Conservation (phyloP, 1,284 basidiomycete genomes). For the Ceratobasidium sp. region DNA sequence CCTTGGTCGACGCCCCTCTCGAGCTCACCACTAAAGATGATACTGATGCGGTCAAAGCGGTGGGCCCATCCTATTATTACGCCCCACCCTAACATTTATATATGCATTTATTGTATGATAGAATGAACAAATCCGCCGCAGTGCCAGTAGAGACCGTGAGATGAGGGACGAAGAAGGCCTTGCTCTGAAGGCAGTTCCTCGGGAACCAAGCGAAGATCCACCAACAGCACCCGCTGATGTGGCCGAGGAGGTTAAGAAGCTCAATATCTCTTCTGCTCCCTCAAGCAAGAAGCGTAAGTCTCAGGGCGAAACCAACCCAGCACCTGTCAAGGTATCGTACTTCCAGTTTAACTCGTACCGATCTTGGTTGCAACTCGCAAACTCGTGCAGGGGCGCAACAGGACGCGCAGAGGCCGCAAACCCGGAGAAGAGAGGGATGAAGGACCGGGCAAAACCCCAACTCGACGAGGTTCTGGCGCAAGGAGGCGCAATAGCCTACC, state of each 20-base stretch:
- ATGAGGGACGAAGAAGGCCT: constrained; percentile 36
- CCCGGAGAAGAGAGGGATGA: neutral
- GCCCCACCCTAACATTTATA: neutral
- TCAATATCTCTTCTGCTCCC: neutral
- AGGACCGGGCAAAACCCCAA: neutral
- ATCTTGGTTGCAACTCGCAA: neutral
- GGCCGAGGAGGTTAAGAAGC: constrained; percentile 16
- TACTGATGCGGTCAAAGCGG: constrained; percentile 5
- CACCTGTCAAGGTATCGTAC: neutral
- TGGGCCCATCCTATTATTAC: neutral
- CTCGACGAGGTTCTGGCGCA: neutral
- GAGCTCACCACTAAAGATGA: constrained; percentile 18
- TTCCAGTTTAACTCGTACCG: neutral
- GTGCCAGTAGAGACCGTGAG: constrained; percentile 33
- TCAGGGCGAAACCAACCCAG: neutral
- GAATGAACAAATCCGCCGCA: constrained; percentile 31
- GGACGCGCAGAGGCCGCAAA: neutral
- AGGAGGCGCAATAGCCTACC: neutral
- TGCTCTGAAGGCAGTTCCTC: constrained; percentile 13
- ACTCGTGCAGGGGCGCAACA: constrained; percentile 5
- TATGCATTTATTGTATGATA: neutral
- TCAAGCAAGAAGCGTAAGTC: constrained; percentile 7
- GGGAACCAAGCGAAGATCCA: constrained; percentile 28
- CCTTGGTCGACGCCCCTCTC: constrained; percentile 22
- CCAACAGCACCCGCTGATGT: constrained; percentile 14